A percentile compares a stretch with the other conserved stretches of the same genome.
Evolutionary conservation across 2,329 filamentous ascomycete species (phyloP).

Genomic region (Hypoxylon sp.): DNA sequence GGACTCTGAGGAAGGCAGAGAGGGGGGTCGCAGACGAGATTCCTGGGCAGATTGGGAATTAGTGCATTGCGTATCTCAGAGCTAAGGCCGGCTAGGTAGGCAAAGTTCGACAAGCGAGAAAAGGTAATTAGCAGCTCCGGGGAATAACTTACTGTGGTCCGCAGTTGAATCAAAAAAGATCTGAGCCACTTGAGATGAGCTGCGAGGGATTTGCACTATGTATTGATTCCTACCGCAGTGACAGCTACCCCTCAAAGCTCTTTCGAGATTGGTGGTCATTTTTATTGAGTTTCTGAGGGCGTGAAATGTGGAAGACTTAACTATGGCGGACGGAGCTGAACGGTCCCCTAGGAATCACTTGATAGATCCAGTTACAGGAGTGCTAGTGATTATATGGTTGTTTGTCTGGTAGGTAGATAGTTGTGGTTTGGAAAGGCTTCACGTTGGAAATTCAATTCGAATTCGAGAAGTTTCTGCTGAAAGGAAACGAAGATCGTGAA

Average conservation of each 20-base stretch:
- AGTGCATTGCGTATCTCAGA: conserved; percentile 4
- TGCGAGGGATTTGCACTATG: conserved; percentile 74
- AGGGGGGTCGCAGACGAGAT: conserved; percentile 77
- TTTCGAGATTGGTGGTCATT: conserved; percentile 58
- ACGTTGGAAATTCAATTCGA: conserved; percentile 9
- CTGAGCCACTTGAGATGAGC: conserved; percentile 67
- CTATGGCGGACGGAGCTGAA: conserved; percentile 2
- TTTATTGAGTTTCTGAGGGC: conserved; percentile 30
- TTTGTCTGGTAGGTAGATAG: background rate
- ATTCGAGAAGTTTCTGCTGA: conserved; percentile 26
- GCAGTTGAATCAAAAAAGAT: conserved; percentile 80
- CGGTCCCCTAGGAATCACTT: background rate
- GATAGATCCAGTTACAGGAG: background rate
- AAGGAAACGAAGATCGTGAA: conserved; percentile 10
- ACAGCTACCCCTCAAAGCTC: conserved; percentile 79
- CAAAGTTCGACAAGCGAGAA: background rate
- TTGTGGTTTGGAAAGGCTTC: conserved; percentile 6
- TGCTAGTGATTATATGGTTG: background rate
- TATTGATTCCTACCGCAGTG: conserved; percentile 89
- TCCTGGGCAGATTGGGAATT: conserved; percentile 56
- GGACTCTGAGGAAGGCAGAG: conserved; percentile 85
- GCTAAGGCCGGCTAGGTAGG: background rate
- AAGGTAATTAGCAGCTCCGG: background rate
- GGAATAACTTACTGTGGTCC: conserved; percentile 74
- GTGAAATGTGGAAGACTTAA: background rate